phyloP scores from a whole-genome alignment of 805 yeast genomes.

The Nakazawaea laoshanensis region DNA sequence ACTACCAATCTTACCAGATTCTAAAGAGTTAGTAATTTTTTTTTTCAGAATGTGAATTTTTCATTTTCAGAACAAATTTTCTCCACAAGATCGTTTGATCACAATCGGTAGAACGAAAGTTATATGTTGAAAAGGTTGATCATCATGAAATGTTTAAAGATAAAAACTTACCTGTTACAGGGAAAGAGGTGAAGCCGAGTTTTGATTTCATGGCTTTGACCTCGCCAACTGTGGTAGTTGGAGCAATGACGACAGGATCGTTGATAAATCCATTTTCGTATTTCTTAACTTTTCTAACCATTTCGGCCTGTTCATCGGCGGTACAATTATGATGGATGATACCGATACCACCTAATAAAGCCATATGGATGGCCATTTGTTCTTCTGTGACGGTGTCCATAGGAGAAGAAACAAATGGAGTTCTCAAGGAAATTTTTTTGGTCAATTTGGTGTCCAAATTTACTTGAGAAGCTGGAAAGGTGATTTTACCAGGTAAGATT shows the following conservation, averaged over 20 bases:
- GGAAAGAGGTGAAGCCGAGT: slow-evolving; percentile 95
- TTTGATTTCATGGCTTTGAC: slow-evolving; percentile 60
- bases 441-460: slow-evolving; percentile 81
- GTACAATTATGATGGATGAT: slow-evolving; percentile 96
- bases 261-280: slow-evolving; percentile 96
- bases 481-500: slow-evolving; percentile 89
- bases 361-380: slow-evolving; percentile 98
- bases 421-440: slow-evolving; percentile 80
- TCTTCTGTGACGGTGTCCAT: slow-evolving; percentile 99
- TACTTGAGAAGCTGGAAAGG: slow-evolving; percentile 76
- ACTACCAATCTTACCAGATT: slow-evolving; percentile 77
- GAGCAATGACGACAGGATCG: slow-evolving; percentile 83
- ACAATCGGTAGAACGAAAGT: slow-evolving; percentile 99
- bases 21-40: slow-evolving; percentile 31
- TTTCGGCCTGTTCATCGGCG: slow-evolving; percentile 95
- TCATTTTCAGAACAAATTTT: slow-evolving; percentile 21
- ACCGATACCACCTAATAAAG: slow-evolving; percentile 97
- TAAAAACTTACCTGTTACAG: slow-evolving; percentile 91
- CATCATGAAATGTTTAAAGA: slow-evolving; percentile 35
- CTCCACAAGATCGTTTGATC: slow-evolving; percentile 98
- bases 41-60: not conserved
- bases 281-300: slow-evolving; percentile 95
- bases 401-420: slow-evolving; percentile 96
- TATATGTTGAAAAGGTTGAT: slow-evolving; percentile 40
- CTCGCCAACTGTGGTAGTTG: slow-evolving; percentile 70